phyloP scores from a whole-genome alignment of 768 basidiomycete species.

The Auriscalpium microsporum region DNA sequence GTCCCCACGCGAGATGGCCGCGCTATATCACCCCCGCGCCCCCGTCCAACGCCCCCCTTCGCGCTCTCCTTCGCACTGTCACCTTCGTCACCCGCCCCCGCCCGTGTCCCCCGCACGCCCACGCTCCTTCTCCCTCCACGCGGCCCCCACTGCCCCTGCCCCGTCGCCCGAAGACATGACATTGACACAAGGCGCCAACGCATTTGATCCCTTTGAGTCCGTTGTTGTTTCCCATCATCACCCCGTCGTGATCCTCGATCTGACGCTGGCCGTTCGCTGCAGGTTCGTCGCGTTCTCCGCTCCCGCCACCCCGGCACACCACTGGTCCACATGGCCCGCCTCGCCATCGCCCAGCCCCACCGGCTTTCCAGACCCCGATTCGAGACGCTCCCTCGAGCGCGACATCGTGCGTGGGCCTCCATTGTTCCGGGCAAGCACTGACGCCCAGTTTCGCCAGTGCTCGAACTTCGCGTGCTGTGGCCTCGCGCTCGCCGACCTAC shows the following conservation, averaged over 20 bases:
- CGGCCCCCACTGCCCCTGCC: not conserved
- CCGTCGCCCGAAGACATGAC: not conserved
- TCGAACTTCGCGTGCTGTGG: slow-evolving; percentile 43
- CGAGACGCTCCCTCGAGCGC: slow-evolving; percentile 10
- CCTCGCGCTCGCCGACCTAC: slow-evolving; percentile 35
- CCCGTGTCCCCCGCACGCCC: not conserved
- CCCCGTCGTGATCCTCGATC: too few relatives aligned
- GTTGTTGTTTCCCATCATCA: too few relatives aligned
- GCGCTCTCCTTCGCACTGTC: not conserved
- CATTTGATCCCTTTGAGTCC: too few relatives aligned
- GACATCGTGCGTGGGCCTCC: slow-evolving; percentile 10
- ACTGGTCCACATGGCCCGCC: not conserved
- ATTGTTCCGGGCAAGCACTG: not conserved
- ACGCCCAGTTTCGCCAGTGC: slow-evolving; percentile 22
- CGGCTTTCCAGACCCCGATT: not conserved
- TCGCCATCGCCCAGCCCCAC: slow-evolving; percentile 2
- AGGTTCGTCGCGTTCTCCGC: not conserved
- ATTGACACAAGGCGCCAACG: not conserved
- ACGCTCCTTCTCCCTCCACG: not conserved
- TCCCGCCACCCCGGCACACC: not conserved
- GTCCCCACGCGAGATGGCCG: not conserved
- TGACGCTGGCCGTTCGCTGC: not conserved
- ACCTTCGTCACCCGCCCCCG: not conserved
- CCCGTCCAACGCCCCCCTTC: not conserved
- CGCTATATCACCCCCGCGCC: not conserved